phyloP scores from a whole-genome alignment of 1,284 basidiomycete genomes.

The Ganoderma boninense region DNA sequence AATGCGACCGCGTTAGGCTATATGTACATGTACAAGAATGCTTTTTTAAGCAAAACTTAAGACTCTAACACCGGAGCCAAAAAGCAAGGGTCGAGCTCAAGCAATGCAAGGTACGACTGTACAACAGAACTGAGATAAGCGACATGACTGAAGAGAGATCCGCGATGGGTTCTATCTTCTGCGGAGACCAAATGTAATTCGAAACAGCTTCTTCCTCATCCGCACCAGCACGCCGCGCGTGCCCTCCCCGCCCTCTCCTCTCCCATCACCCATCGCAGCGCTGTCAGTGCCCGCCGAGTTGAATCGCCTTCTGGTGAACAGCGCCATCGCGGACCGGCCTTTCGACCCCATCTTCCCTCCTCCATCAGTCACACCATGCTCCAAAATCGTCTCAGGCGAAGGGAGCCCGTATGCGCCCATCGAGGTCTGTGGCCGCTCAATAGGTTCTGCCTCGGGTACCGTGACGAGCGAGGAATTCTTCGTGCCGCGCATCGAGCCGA shows the following conservation, averaged over 20 bases:
- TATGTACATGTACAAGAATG: not conserved
- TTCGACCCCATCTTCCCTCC: not conserved
- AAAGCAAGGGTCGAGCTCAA: not conserved
- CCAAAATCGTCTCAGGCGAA: not conserved
- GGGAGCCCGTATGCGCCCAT: constrained; percentile 12
- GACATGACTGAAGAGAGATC: not conserved
- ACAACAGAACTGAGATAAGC: constrained; percentile 8
- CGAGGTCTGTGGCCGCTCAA: constrained; percentile 15
- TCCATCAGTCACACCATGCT: not conserved
- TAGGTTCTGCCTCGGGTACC: constrained; percentile 16
- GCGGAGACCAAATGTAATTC: not conserved
- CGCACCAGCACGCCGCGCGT: not conserved
- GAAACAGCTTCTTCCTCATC: constrained; percentile 2
- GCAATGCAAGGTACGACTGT: not conserved
- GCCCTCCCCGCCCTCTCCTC: not conserved
- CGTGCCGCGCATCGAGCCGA: constrained; percentile 7
- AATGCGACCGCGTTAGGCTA: not conserved
- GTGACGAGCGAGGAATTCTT: constrained; percentile 21
- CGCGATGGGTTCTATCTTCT: not conserved
- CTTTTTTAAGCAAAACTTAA: not conserved
- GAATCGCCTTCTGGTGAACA: constrained; percentile 15
- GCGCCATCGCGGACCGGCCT: constrained; percentile 9
- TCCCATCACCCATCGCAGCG: too few species aligned
- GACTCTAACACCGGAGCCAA: not conserved
- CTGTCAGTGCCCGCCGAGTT: constrained; percentile 6